These are phyloP conservation scores for Carpinus fangiana DNA, from an alignment of 306 rosid genomes.

Conservation along the genomic window DNA sequence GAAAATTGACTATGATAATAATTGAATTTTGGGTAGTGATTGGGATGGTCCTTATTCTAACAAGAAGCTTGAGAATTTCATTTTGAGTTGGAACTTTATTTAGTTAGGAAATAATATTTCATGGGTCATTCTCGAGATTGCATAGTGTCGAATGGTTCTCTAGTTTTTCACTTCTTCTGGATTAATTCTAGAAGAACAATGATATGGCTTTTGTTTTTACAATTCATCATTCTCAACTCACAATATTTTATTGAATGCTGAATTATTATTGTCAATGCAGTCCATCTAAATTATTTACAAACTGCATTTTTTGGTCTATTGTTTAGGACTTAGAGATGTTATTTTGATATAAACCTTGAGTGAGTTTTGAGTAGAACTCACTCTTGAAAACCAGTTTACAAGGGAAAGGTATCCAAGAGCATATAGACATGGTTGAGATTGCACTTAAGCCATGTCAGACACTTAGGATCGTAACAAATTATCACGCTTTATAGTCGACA, in stretches of 20 bases:
- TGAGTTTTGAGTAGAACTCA: too few relatives aligned
- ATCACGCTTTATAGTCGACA: too few relatives aligned
- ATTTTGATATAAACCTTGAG: too few relatives aligned
- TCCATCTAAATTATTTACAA: conserved; percentile 21
- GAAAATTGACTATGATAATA: background rate
- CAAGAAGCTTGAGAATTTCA: background rate
- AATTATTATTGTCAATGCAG: conserved; percentile 10
- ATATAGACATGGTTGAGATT: too few relatives aligned
- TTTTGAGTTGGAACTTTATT: background rate
- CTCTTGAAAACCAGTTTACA: too few relatives aligned
- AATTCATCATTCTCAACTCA: conserved; percentile 22
- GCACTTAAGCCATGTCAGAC: too few relatives aligned
- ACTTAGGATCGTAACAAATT: too few relatives aligned
- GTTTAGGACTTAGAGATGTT: background rate
- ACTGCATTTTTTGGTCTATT: background rate
- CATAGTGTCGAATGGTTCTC: background rate
- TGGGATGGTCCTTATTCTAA: background rate
- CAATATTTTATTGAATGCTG: conserved; percentile 5
- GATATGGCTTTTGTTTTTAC: conserved; percentile 30
- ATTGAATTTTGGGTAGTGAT: background rate
- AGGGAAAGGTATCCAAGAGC: too few relatives aligned
- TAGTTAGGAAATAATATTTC: background rate
- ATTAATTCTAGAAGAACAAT: background rate
- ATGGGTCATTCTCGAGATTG: conserved; percentile 12
- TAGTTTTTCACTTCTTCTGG: background rate